Evolutionary conservation across 2,329 filamentous ascomycete genomes (phyloP), one percentile per base, ranked within the genome.

Genomic region (Lachnellula occidentalis): DNA sequence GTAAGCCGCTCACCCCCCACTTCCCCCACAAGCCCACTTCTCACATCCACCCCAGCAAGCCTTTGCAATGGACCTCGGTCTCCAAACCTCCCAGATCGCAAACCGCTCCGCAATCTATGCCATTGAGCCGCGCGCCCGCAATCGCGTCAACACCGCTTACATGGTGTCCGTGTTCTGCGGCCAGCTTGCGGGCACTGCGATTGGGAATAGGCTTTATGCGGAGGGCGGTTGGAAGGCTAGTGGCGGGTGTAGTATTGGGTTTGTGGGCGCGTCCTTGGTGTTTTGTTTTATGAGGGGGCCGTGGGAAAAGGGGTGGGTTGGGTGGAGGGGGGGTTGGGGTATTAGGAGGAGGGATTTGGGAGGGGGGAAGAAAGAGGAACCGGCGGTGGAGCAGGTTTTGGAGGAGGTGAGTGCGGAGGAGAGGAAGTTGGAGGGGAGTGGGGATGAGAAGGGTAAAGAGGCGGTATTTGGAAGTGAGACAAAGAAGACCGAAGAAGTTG

Each of bases 61-160:
- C 8, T 76, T 88, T 9, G 70, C 85, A 1, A 78, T 85, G 57
- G 89, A 94, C 61, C 76, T 90, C 24, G 88, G 88, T 0, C 76
- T 85, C 56, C 88, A 91, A 69, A 87, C 83, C 1, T 77, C 81
- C 1, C 87, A 91, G 67, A 87, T 90, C 34, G 86, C 86, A 1
- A 91, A 92, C 63, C 74, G 89, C 0, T 77, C 78, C 0, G 78
- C 81, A 4, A 87, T 94, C 19, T 92, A 89, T 62, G 72, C 74
- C 1, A 82, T 92, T 21, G 85, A 87, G 51, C 83, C 88, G 0
- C 84, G 82, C 56, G 84, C 85, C 0, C 73, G 87, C 4, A 94
- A 91, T 70, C 72, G 89, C 3, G 79, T 92, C 22, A 94, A 94
- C 66, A 91, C 88, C 0, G 87, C 85, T 1, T 94, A 90, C 65